These are phyloP conservation scores for Eutypa lata DNA, from an alignment of 2,329 filamentous ascomycete species.

Conservation along the genomic window DNA sequence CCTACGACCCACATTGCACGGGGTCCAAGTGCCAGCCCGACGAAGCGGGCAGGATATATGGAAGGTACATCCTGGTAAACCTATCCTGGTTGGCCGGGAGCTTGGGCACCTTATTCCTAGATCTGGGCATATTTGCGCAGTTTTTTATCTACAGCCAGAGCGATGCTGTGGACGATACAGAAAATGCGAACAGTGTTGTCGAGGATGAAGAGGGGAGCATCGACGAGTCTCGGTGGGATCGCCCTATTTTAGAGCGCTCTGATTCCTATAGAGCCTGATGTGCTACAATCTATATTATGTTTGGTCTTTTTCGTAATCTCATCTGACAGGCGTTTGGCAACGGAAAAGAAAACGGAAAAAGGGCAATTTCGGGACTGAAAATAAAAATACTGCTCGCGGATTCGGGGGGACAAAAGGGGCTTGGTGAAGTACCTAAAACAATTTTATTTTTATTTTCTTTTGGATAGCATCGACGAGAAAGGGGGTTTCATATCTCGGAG, in stretches of 20 bases:
- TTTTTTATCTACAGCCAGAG: constrained; percentile 77
- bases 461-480: too few relatives aligned
- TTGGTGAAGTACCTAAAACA: too few relatives aligned
- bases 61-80: constrained; percentile 83
- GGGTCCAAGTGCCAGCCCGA: constrained; percentile 56
- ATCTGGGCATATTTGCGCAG: constrained; percentile 83
- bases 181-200: constrained; percentile 21
- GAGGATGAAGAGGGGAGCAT: constrained; percentile 25
- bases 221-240: constrained; percentile 23
- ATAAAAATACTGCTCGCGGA: too few relatives aligned
- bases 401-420: too few relatives aligned
- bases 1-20: constrained; percentile 74
- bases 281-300: neutral
- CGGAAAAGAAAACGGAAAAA: neutral
- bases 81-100: constrained; percentile 88
- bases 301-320: neutral
- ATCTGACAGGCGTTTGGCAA: neutral
- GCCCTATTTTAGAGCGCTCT: constrained; percentile 27
- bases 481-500: too few relatives aligned
- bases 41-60: constrained; percentile 67
- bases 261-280: constrained; percentile 12
- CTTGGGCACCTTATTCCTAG: constrained; percentile 79
- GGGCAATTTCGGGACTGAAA: neutral
- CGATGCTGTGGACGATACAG: constrained; percentile 28
- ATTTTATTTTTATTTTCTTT: too few relatives aligned